Conservation (phyloP, 345 rosid genomes). For the Brassica nigra region DNA sequence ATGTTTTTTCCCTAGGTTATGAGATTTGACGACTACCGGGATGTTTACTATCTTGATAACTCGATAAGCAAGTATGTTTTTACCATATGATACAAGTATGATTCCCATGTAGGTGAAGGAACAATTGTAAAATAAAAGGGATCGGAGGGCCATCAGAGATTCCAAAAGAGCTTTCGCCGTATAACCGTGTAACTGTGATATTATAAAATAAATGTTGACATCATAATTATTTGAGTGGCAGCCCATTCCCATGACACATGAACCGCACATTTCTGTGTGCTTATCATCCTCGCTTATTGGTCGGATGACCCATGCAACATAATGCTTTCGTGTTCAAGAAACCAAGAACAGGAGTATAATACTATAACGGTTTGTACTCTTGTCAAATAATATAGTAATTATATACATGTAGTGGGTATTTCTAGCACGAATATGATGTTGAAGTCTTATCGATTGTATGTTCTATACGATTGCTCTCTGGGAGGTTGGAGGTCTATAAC, state of each 20-base stretch:
- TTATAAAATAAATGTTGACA: no score
- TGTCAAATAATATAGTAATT: not conserved
- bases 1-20: no score
- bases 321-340: not conserved
- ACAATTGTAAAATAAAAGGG: no score
- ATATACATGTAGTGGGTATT: not conserved
- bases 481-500: not conserved
- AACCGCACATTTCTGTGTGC: conserved; percentile 30
- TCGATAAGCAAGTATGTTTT: not conserved
- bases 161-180: no score
- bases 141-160: no score
- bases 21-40: no score
- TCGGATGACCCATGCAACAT: conserved; percentile 36
- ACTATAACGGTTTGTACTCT: not conserved
- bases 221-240: conserved; percentile 2
- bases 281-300: conserved; percentile 8
- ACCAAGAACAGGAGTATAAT: not conserved
- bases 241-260: conserved; percentile 25
- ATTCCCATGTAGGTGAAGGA: no score
- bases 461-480: not conserved
- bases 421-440: not conserved
- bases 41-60: not conserved
- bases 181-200: no score
- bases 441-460: not conserved
- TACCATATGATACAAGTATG: no score